These are phyloP conservation scores for Pythium dissotocum DNA, from an alignment of 352 stramenopile genomes.

Conservation along the genomic window DNA sequence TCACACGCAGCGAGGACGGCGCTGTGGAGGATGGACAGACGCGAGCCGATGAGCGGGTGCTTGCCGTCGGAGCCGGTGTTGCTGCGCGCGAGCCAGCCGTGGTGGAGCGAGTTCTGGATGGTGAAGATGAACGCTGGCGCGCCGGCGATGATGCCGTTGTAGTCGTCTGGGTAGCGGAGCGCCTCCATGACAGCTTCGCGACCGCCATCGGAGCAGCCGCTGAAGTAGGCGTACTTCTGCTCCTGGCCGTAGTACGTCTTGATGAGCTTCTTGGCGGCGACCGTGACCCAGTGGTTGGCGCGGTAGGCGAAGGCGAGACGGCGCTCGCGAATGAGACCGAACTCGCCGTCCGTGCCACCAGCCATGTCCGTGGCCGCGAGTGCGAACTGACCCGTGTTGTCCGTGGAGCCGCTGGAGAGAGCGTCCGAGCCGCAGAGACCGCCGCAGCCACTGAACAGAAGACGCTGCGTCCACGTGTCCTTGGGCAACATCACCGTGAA, in stretches of 20 bases:
- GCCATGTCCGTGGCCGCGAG: slow-evolving; percentile 37
- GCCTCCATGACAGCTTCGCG: slow-evolving; percentile 42
- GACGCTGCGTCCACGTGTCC: slow-evolving; percentile 42
- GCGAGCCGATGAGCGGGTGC: slow-evolving; percentile 30
- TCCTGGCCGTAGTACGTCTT: slow-evolving; percentile 37
- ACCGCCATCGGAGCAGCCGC: slow-evolving; percentile 38
- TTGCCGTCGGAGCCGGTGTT: slow-evolving; percentile 35
- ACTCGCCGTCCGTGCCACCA: slow-evolving; percentile 34
- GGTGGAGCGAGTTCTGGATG: slow-evolving; percentile 42
- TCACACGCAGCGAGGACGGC: slow-evolving; percentile 40
- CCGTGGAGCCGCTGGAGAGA: slow-evolving; percentile 30
- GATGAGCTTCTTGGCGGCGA: slow-evolving; percentile 41
- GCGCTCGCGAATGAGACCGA: slow-evolving; percentile 26
- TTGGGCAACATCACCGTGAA: slow-evolving; percentile 38
- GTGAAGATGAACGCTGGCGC: slow-evolving; percentile 38
- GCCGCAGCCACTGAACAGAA: slow-evolving; percentile 41
- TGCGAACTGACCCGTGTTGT: slow-evolving; percentile 32
- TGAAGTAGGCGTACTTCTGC: slow-evolving; percentile 41
- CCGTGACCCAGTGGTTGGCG: slow-evolving; percentile 35
- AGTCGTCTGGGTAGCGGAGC: slow-evolving; percentile 37
- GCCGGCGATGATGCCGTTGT: slow-evolving; percentile 38
- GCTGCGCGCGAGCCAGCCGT: slow-evolving; percentile 33
- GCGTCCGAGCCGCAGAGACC: slow-evolving; percentile 40
- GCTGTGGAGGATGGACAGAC: slow-evolving; percentile 35
- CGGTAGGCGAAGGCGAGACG: slow-evolving; percentile 38